Conservation (phyloP, 371 early-diverging fungal species). For the Actinomortierella wolfii region DNA sequence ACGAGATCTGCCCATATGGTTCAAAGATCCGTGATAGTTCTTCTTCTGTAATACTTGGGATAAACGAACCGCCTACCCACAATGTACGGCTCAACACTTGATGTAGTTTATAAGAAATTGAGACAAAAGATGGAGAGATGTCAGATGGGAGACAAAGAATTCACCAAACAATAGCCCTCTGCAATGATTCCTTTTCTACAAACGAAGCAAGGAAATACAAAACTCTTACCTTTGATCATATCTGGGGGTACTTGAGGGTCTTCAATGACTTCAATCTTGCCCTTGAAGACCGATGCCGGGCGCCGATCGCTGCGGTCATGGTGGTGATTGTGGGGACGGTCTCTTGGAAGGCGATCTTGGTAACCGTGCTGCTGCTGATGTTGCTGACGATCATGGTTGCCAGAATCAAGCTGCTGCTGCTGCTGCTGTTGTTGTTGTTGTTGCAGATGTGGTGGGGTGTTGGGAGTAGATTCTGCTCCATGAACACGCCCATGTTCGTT, state of each 20-base stretch:
- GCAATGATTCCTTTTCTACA: too few relatives aligned
- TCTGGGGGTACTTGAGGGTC: constrained; percentile 32
- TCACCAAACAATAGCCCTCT: too few relatives aligned
- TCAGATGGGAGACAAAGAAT: neutral
- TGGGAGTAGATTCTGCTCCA: too few relatives aligned
- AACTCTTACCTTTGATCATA: constrained; percentile 37
- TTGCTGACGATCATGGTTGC: neutral
- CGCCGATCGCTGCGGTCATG: too few relatives aligned
- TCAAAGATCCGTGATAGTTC: constrained; percentile 52
- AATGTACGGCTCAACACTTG: constrained; percentile 62
- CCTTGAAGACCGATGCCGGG: neutral
- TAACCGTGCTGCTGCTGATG: neutral
- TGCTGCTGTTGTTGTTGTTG: too few relatives aligned
- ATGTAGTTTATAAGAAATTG: neutral
- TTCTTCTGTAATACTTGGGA: constrained; percentile 49
- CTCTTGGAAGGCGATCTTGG: too few relatives aligned
- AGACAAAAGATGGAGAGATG: neutral
- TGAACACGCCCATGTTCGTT: too few relatives aligned
- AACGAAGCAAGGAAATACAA: neutral
- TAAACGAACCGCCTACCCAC: constrained; percentile 59
- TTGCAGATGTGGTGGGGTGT: too few relatives aligned
- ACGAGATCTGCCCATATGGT: constrained; percentile 53
- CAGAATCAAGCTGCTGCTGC: too few relatives aligned
- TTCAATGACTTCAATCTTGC: constrained; percentile 18
- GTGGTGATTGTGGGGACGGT: too few relatives aligned